Evolutionary conservation across 2,329 filamentous ascomycete genomes (phyloP).

Genomic region (Pseudocercospora ulei): DNA sequence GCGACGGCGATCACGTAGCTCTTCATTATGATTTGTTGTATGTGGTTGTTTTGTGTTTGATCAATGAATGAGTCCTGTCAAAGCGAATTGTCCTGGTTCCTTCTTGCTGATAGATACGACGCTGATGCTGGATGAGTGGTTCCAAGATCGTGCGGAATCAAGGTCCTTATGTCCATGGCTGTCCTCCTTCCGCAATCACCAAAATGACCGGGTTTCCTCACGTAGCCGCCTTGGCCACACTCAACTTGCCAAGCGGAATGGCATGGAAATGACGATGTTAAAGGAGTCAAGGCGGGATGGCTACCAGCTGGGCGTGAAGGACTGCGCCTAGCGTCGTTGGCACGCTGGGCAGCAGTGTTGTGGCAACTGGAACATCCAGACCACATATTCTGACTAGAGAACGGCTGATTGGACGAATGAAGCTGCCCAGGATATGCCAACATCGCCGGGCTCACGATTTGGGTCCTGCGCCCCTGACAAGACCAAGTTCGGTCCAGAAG

Average conservation of each 20-base stretch:
- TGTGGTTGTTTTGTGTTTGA: slow-evolving; percentile 5
- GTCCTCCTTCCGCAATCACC: slow-evolving; percentile 9
- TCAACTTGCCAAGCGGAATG: slow-evolving; percentile 11
- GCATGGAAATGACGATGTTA: slow-evolving; percentile 13
- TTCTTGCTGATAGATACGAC: slow-evolving; percentile 8
- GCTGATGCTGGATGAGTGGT: neutral
- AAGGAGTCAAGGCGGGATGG: slow-evolving; percentile 11
- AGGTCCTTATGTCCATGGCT: slow-evolving; percentile 14
- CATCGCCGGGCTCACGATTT: slow-evolving; percentile 2
- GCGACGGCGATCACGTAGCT: slow-evolving; percentile 17
- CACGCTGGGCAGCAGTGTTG: slow-evolving; percentile 14
- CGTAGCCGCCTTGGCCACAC: slow-evolving; percentile 1
- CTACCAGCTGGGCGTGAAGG: slow-evolving; percentile 2
- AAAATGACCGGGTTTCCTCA: slow-evolving; percentile 1
- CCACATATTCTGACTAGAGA: neutral
- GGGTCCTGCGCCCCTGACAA: slow-evolving; percentile 7
- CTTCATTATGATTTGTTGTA: slow-evolving; percentile 22
- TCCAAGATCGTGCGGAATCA: slow-evolving; percentile 2
- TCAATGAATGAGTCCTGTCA: slow-evolving; percentile 8
- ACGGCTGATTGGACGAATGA: slow-evolving; percentile 2
- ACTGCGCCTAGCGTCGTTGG: slow-evolving; percentile 15
- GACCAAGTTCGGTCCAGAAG: slow-evolving; percentile 1
- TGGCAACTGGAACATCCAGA: slow-evolving; percentile 5
- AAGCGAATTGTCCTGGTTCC: slow-evolving; percentile 13
- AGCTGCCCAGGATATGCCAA: slow-evolving; percentile 6